Conservation (phyloP, 768 basidiomycete species). For the Lactarius trivialis region DNA sequence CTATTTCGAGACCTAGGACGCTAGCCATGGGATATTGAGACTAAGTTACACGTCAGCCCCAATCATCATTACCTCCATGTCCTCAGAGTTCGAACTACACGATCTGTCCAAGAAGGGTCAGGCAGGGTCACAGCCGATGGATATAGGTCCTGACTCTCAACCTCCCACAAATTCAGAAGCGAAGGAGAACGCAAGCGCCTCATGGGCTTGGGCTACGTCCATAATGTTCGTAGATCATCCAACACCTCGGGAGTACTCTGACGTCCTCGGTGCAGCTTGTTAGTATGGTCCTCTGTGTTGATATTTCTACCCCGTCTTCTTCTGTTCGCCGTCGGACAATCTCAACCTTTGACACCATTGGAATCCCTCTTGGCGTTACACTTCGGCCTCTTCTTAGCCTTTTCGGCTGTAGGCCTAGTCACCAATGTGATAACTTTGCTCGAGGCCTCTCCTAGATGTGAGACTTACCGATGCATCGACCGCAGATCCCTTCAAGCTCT, state of each 20-base stretch:
- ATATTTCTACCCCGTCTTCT: constrained; percentile 56
- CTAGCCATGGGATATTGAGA: neutral
- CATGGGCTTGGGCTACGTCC: constrained; percentile 20
- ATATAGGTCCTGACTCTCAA: neutral
- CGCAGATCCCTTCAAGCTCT: constrained; percentile 41
- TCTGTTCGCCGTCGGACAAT: constrained; percentile 44
- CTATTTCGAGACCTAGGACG: neutral
- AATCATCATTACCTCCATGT: neutral
- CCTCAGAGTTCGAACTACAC: constrained; percentile 34
- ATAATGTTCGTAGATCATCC: constrained; percentile 19
- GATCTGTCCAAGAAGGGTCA: constrained; percentile 29
- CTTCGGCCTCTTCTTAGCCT: constrained; percentile 54
- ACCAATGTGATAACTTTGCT: constrained; percentile 42
- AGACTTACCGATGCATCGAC: neutral
- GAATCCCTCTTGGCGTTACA: constrained; percentile 67
- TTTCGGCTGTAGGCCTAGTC: constrained; percentile 49
- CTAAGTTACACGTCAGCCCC: neutral
- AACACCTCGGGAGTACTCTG: neutral
- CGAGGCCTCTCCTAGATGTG: neutral
- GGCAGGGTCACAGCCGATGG: neutral
- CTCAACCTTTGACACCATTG: constrained; percentile 52
- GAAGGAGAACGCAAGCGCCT: constrained; percentile 10
- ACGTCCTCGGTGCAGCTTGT: constrained; percentile 20
- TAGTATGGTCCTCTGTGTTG: constrained; percentile 26
- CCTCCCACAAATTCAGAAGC: neutral